Evolutionary conservation across 768 basidiomycete genomes (phyloP), one percentile per base, ranked within the genome.

Genomic region (Leccinellum albellum): DNA sequence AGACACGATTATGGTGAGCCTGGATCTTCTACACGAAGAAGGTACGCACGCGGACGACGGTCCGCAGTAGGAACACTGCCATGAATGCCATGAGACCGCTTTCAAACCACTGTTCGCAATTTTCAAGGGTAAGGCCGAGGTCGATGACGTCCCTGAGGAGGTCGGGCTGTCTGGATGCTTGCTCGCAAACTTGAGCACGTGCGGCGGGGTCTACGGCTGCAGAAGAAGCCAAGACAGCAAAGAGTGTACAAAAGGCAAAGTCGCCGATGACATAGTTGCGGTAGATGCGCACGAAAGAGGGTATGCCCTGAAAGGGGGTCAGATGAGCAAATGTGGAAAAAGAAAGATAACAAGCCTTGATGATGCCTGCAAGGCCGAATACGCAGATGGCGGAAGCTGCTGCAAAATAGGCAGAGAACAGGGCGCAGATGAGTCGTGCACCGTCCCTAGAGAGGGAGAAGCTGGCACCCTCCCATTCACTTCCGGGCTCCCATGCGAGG

Each of bases 241-340:
- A 79, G 54, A 88, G 74, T 6, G 83, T 77, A 69, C 83, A 82
- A 72, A 89, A 87, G 4, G 80, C 79, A 66, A 91, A 85, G 73
- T 91, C 89, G 51, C 86, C 89, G 60, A 89, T 84, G 55, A 88
- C 83, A 61, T 86, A 91, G 75, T 89, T 89, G 59, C 89, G 84
- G 74, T 90, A 92, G 63, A 92, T 84, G 54, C 87, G 87, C 51
- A 92, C 82, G 60, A 84, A 82, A 1, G 82, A 74, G 4, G 85
- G 76, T 59, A 82, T 81, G 66, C 76, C 80, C 89, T 91, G 12
- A 13, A 3, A n/a, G 20, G 40, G 15, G 23, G 29, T 55, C 9
- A 61, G 54, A 46, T 1, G 51, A 17, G 26, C 24, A 12, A 35
- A 29, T 26, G 17, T 35, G 29, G 24, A 23, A n/a, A 24, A 40